Conservation (phyloP, 106 monocot genomes). For the Iris macrosiphon region DNA sequence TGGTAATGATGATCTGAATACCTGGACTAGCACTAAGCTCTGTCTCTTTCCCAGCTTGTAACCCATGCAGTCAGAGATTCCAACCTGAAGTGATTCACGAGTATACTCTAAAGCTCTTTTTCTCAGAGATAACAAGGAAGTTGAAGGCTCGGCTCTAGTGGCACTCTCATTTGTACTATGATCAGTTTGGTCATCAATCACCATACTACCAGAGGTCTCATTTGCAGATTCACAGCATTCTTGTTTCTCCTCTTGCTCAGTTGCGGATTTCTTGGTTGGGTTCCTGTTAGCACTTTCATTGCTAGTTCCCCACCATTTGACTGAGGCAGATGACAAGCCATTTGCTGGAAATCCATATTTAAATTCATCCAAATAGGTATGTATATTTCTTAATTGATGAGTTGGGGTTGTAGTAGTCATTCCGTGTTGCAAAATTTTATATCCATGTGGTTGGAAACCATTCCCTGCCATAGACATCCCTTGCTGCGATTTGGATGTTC, state of each 20-base stretch:
- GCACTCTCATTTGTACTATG: constrained; percentile 5
- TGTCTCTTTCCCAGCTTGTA: constrained; percentile 40
- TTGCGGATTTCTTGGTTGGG: constrained; percentile 1
- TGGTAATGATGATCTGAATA: constrained; percentile 56
- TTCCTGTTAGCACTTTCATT: neutral
- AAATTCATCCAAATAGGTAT: constrained; percentile 69
- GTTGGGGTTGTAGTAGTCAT: constrained; percentile 11
- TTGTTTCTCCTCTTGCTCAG: constrained; percentile 14
- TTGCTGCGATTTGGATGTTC: constrained; percentile 21
- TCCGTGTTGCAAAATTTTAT: constrained; percentile 15
- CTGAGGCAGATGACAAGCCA: constrained; percentile 46
- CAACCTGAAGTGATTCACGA: constrained; percentile 24
- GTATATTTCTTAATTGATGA: constrained; percentile 37
- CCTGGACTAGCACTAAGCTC: constrained; percentile 27
- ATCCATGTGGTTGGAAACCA: constrained; percentile 21
- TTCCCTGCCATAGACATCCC: constrained; percentile 15
- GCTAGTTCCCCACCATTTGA: constrained; percentile 63
- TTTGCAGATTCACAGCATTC: constrained; percentile 9
- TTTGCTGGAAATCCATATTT: constrained; percentile 64
- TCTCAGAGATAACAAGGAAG: constrained; percentile 40
- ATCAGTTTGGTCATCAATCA: constrained; percentile 15
- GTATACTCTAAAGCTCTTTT: constrained; percentile 37
- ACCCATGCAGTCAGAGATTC: constrained; percentile 11
- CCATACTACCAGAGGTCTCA: constrained; percentile 7
- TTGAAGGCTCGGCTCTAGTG: constrained; percentile 13